Conservation (phyloP, 2,329 filamentous ascomycete species). For the Penicillium nordicum region DNA sequence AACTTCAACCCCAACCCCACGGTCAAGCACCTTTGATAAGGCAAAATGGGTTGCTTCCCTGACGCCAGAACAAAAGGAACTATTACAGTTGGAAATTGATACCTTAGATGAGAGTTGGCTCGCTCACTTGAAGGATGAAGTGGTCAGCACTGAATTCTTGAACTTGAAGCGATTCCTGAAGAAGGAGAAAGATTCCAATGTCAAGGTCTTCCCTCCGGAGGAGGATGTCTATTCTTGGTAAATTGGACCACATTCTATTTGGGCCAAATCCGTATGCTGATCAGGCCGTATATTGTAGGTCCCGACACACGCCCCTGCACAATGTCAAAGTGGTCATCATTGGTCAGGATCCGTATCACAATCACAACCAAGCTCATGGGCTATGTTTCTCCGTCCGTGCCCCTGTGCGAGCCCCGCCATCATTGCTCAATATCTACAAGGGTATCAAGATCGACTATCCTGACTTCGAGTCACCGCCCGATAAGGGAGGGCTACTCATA, state of each 20-base stretch:
- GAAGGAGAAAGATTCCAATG: constrained; percentile 67
- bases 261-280: constrained; percentile 14
- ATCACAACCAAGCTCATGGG: constrained; percentile 90
- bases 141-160: constrained; percentile 75
- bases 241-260: constrained; percentile 16
- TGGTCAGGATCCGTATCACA: constrained; percentile 97
- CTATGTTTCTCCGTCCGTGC: constrained; percentile 92
- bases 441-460: constrained; percentile 87
- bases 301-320: constrained; percentile 83
- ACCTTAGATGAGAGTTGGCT: constrained; percentile 92
- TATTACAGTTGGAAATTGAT: constrained; percentile 86
- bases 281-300: constrained; percentile 58
- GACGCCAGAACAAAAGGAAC: constrained; percentile 73
- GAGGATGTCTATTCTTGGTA: constrained; percentile 95
- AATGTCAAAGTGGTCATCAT: constrained; percentile 89
- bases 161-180: constrained; percentile 84
- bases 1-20: constrained; percentile 17
- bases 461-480: constrained; percentile 68
- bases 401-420: constrained; percentile 82
- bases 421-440: constrained; percentile 89
- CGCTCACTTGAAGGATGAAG: constrained; percentile 79
- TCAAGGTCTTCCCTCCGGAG: constrained; percentile 80
- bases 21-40: constrained; percentile 71
- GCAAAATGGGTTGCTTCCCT: constrained; percentile 80
- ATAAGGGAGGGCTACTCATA: constrained; percentile 76